Evolutionary conservation across 331 rosid species (phyloP).

Genomic region (Ulmus americana): DNA sequence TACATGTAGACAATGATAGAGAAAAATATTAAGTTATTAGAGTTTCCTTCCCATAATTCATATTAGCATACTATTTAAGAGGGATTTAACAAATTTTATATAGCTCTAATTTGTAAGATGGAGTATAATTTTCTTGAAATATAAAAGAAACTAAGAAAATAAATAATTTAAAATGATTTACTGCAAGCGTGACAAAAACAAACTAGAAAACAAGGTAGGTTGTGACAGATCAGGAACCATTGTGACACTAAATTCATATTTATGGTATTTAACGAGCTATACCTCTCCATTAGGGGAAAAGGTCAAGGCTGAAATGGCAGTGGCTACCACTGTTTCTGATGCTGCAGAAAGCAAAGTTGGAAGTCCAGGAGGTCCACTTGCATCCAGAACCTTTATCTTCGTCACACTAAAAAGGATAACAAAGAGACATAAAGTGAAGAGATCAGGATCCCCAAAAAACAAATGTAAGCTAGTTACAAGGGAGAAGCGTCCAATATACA

Average conservation of each 20-base stretch:
- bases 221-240: neutral
- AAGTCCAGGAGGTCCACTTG: constrained; percentile 99
- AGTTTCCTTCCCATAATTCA: neutral
- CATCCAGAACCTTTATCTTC: constrained; percentile 82
- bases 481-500: neutral
- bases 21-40: neutral
- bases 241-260: neutral
- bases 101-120: neutral
- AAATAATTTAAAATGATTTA: too few species aligned
- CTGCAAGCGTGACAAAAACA: neutral
- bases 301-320: constrained; percentile 84
- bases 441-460: neutral
- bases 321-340: constrained; percentile 47
- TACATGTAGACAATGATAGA: constrained; percentile 14
- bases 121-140: neutral
- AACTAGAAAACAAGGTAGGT: neutral
- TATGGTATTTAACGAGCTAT: constrained; percentile 10
- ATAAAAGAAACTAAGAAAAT: neutral
- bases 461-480: neutral
- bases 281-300: constrained; percentile 99
- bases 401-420: constrained; percentile 45
- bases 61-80: neutral
- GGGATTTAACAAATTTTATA: constrained; percentile 2
- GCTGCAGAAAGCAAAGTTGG: constrained; percentile 68
- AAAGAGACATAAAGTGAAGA: constrained; percentile 8